Conservation (phyloP, 139 green algal species). For the Closterium sp. region DNA sequence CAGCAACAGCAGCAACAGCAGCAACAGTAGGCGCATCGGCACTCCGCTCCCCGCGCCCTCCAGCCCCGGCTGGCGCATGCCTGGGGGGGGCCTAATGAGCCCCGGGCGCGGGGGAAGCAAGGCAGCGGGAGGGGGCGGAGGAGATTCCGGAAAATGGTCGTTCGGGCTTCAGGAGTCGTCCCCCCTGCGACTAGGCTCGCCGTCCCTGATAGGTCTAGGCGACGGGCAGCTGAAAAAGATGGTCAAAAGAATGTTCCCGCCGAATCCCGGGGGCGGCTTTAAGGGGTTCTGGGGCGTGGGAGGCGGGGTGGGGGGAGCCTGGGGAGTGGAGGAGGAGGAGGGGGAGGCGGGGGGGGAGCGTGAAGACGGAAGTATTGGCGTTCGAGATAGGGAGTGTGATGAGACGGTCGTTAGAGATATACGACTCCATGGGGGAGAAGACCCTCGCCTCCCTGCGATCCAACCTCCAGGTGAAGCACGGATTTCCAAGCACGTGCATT, state of each 20-base stretch:
- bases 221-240: neutral
- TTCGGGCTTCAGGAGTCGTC: neutral
- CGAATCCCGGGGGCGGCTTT: neutral
- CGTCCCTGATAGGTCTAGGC: neutral
- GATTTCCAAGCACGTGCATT: too few relatives aligned
- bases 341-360: neutral
- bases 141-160: neutral
- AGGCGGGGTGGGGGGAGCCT: neutral
- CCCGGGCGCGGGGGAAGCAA: neutral
- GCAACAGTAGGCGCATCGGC: neutral
- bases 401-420: neutral
- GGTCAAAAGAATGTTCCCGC: neutral
- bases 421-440: conserved; percentile 2
- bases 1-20: neutral
- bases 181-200: neutral
- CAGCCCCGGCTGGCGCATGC: neutral
- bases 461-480: neutral
- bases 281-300: neutral
- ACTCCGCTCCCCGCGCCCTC: neutral
- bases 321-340: neutral
- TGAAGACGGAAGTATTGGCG: neutral
- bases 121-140: neutral
- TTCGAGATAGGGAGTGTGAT: conserved; percentile 10
- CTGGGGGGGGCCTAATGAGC: neutral
- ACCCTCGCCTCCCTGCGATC: neutral